These are phyloP conservation scores for Penicillium robsamsonii DNA, from an alignment of 495 filamentous ascomycete species.

Conservation along the genomic window DNA sequence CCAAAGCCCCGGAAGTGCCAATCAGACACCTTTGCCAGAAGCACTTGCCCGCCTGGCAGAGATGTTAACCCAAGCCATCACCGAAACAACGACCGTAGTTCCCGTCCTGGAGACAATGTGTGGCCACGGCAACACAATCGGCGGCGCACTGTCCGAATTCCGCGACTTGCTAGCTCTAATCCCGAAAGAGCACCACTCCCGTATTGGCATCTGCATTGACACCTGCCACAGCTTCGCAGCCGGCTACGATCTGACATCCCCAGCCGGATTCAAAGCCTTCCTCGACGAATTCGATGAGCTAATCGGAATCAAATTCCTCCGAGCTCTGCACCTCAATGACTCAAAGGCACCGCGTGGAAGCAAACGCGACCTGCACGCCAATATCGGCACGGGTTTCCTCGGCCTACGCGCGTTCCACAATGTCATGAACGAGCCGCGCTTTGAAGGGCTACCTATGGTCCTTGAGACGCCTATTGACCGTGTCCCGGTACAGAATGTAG, in stretches of 20 bases:
- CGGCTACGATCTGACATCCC: slow-evolving; percentile 83
- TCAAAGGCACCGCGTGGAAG: slow-evolving; percentile 81
- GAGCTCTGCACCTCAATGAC: slow-evolving; percentile 89
- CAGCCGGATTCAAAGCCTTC: slow-evolving; percentile 68
- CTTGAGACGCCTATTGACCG: slow-evolving; percentile 90
- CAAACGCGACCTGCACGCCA: slow-evolving; percentile 83
- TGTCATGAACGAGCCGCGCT: slow-evolving; percentile 76
- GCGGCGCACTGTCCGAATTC: slow-evolving; percentile 79
- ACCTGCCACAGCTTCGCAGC: slow-evolving; percentile 94
- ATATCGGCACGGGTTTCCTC: slow-evolving; percentile 90
- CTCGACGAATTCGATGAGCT: slow-evolving; percentile 73
- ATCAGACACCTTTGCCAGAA: slow-evolving; percentile 58
- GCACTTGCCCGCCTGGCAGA: slow-evolving; percentile 77
- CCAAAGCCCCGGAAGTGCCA: slow-evolving; percentile 69
- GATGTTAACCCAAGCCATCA: slow-evolving; percentile 76
- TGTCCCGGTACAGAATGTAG: slow-evolving; percentile 21
- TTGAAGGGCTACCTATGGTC: slow-evolving; percentile 83
- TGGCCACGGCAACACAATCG: slow-evolving; percentile 82
- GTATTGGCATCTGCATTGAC: slow-evolving; percentile 95
- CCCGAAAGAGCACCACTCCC: slow-evolving; percentile 63
- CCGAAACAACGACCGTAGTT: slow-evolving; percentile 67
- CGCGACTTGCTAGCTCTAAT: slow-evolving; percentile 76
- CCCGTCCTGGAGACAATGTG: slow-evolving; percentile 96
- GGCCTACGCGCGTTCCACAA: slow-evolving; percentile 88
- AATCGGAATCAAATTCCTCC: slow-evolving; percentile 75